Base-by-base conservation (phyloP, 768 basidiomycete species). In the Suillus subluteus region DNA sequence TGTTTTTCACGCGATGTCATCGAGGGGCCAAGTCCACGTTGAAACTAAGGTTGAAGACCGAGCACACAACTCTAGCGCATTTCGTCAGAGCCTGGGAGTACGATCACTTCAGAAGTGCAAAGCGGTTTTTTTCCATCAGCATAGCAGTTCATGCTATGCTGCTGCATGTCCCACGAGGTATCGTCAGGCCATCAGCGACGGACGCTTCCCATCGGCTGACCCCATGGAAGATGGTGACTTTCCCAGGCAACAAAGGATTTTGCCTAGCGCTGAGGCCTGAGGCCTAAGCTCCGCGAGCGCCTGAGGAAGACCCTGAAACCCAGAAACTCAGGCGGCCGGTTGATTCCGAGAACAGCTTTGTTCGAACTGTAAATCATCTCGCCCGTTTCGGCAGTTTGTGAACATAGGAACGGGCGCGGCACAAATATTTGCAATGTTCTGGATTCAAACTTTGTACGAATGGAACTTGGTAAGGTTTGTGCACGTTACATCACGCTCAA, bases 351-450 rank as follows among this genome's bases (percentile, higher is more conserved):
- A 59, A 37, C 50, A 58, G 44, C 35, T 40, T 30, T 63, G 37
- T 58, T 12, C 21, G 30, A 56, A 61, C 61, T 15, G 64, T 65
- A 63, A 65, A 65, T 65, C 64, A 44, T 63, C 59, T 65, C 41
- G 23, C 59, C 13, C 35, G 43, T 26, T 63, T 65, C 5, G 41
- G 61, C 11, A 65, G 23, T 62, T 48, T 32, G 26, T 59, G 6
- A 63, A 32, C 62, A 58, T 30, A 15, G 18, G 46, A 58, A 32
- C 9, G 54, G 54, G 18, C 21, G 11, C 18, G 54, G 54, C 26
- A 23, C 40, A n/a, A 41, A 26, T 58, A 58, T 58, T 58, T 58
- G 18, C 48, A 40, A 40, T 52, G 26, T 52, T 52, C 52, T 52
- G 37, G 9, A 23, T 50, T 38, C 48, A 35, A n/a, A 26, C n/a